phyloP scores from a whole-genome alignment of 495 filamentous ascomycete species.

The Oleoguttula mirabilis region DNA sequence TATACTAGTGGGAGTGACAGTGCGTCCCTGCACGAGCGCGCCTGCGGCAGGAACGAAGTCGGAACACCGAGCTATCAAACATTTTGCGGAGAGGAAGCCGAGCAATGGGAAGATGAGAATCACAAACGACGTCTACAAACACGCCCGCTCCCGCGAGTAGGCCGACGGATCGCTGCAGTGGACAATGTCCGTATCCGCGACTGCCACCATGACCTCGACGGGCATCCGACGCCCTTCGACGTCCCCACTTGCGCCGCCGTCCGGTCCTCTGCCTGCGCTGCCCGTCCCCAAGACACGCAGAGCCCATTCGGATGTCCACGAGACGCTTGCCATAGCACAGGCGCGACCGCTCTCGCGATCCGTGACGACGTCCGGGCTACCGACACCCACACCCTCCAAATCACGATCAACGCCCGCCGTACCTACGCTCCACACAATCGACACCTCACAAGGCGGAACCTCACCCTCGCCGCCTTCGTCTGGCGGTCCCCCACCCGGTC shows the following conservation, averaged over 20 bases:
- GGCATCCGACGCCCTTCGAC: constrained; percentile 7
- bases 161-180: constrained; percentile 1
- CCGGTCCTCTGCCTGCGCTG: constrained; percentile 17
- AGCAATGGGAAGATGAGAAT: no score
- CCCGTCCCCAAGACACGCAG: constrained; percentile 17
- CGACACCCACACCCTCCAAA: constrained; percentile 12
- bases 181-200: constrained; percentile 9
- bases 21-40: no score
- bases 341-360: constrained; percentile 7
- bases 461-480: constrained; percentile 1
- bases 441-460: not conserved
- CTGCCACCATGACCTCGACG: constrained; percentile 5
- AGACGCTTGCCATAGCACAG: not conserved
- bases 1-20: no score
- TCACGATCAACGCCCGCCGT: constrained; percentile 16
- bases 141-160: no score
- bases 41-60: no score
- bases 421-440: constrained; percentile 12
- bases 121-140: no score
- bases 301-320: not conserved
- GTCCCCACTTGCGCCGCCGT: constrained; percentile 12
- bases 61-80: no score
- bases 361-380: constrained; percentile 13
- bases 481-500: constrained; percentile 40
- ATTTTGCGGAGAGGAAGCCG: no score